Conservation (phyloP, 2,329 filamentous ascomycete genomes). For the Aspergillus sp. region DNA sequence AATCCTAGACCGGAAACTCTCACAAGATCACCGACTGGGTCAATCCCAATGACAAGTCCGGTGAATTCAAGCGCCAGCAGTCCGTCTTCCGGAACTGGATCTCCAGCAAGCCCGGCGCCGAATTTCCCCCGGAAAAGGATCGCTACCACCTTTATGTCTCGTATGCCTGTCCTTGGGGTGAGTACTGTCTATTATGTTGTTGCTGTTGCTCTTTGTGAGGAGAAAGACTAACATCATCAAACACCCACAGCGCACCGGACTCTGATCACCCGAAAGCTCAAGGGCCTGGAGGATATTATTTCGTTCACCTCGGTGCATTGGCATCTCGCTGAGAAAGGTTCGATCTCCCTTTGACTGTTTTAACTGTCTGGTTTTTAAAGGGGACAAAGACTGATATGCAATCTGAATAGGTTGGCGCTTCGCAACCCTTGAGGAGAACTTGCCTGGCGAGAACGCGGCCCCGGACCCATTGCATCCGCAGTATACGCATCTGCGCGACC, state of each 20-base stretch:
- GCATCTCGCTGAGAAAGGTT: slow-evolving; percentile 72
- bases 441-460: slow-evolving; percentile 55
- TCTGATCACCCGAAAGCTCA: slow-evolving; percentile 83
- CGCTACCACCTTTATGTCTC: slow-evolving; percentile 94
- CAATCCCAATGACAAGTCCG: slow-evolving; percentile 69
- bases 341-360: slow-evolving; percentile 18
- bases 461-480: slow-evolving; percentile 61
- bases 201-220: not conserved
- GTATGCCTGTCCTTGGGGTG: slow-evolving; percentile 88
- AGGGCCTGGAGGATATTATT: slow-evolving; percentile 86
- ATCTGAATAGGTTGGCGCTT: slow-evolving; percentile 73
- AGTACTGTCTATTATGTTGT: slow-evolving; percentile 1
- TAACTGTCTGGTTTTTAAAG: not conserved
- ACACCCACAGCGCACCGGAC: slow-evolving; percentile 70
- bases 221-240: not conserved
- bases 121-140: slow-evolving; percentile 81
- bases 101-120: slow-evolving; percentile 66
- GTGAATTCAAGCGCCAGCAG: slow-evolving; percentile 88
- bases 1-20: slow-evolving; percentile 25
- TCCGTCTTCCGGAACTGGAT: slow-evolving; percentile 82
- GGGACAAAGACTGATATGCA: not conserved
- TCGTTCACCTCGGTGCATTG: slow-evolving; percentile 83
- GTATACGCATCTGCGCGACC: slow-evolving; percentile 71
- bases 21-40: slow-evolving; percentile 81
- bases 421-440: slow-evolving; percentile 60